A percentile compares a stretch with the other conserved stretches of the same genome.
Conservation (phyloP, 2,329 filamentous ascomycete species). For the Talaromyces pinophilus region DNA sequence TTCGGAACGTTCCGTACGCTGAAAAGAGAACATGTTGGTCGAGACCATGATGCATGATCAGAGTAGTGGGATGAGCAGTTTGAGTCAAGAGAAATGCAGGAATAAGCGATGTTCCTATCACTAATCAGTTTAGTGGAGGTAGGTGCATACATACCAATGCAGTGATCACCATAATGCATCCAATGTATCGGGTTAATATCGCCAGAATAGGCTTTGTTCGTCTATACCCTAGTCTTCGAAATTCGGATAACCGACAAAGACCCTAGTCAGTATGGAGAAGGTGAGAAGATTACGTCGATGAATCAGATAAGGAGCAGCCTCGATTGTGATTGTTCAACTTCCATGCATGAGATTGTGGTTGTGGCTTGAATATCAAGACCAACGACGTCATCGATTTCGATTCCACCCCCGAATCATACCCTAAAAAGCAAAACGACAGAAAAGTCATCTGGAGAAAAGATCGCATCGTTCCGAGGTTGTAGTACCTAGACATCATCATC, state of each 20-base stretch:
- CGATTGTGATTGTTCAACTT: neutral
- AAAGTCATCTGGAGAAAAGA: neutral
- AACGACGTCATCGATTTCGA: constrained; percentile 1
- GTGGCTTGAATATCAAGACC: neutral
- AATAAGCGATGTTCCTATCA: neutral
- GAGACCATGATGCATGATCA: neutral
- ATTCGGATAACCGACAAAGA: neutral
- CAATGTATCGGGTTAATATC: neutral
- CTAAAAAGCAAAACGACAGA: neutral
- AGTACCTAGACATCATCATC: neutral
- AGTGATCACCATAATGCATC: neutral
- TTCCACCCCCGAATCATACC: neutral
- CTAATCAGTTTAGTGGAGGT: neutral
- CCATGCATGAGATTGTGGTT: neutral
- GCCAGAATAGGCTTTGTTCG: neutral
- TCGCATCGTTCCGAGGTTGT: neutral
- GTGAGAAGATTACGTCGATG: neutral
- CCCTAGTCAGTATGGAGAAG: neutral
- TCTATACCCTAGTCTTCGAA: neutral
- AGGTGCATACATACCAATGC: neutral
- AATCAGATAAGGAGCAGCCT: neutral
- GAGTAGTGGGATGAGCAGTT: neutral
- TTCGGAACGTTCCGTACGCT: neutral
- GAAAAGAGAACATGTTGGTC: neutral
- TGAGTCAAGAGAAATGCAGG: neutral